Percentiles rank a stretch among this genome's conserved stretches.
Conservation (phyloP, 2,329 filamentous ascomycete genomes). For the Pleurostoma richardsiae region DNA sequence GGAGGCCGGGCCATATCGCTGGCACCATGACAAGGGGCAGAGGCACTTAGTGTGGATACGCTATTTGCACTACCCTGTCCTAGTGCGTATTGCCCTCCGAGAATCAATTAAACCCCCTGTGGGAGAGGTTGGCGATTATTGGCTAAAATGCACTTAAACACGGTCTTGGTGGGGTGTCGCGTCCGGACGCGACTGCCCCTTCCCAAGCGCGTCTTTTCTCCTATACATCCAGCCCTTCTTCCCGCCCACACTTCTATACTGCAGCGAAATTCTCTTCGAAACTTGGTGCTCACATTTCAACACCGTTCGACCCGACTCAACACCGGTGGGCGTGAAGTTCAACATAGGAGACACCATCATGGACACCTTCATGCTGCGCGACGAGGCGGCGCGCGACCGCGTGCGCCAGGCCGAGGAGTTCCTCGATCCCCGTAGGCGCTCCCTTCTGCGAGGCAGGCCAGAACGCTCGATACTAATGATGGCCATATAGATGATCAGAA, state of each 20-base stretch:
- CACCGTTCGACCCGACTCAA: not conserved
- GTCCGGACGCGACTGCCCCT: not conserved
- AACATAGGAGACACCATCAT: conserved; percentile 36
- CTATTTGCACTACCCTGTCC: too few relatives aligned
- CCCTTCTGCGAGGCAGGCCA: not conserved
- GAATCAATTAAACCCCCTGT: not conserved
- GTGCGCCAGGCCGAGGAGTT: conserved; percentile 88
- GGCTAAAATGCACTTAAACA: not conserved
- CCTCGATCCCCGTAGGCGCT: conserved; percentile 75
- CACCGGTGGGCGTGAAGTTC: too few relatives aligned
- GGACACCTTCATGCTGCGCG: conserved; percentile 71
- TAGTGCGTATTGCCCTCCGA: not conserved
- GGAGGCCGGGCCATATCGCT: too few relatives aligned
- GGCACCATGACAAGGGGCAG: too few relatives aligned
- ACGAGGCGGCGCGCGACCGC: conserved; percentile 79
- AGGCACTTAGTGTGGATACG: too few relatives aligned
- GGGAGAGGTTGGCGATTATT: not conserved
- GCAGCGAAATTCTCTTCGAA: not conserved
- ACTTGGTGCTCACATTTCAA: not conserved
- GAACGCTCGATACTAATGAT: not conserved
- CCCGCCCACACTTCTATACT: not conserved
- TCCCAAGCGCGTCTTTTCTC: not conserved
- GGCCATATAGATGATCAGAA: conserved; percentile 41
- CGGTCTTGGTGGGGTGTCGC: not conserved
- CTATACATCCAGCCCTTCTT: not conserved